Evolutionary conservation across 495 filamentous ascomycete species (phyloP).

Genomic region (Podospora sp.): DNA sequence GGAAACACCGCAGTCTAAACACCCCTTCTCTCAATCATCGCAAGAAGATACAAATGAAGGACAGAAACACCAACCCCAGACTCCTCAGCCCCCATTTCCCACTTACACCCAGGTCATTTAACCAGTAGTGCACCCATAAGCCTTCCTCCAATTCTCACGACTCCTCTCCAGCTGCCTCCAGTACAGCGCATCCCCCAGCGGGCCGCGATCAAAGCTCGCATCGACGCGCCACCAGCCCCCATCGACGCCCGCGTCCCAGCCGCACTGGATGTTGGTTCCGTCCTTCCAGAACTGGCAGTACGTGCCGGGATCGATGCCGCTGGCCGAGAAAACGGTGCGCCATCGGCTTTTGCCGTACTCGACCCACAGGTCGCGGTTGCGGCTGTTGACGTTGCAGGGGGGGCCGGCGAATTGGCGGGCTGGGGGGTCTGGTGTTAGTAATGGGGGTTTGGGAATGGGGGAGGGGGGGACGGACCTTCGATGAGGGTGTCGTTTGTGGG

Average conservation of each 20-base stretch:
- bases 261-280: slow-evolving; percentile 1
- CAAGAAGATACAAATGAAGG: too few species aligned
- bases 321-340: slow-evolving; percentile 1
- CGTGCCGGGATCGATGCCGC: background rate
- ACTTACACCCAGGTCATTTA: too few species aligned
- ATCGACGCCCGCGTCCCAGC: background rate
- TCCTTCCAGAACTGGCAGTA: background rate
- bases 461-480: too few species aligned
- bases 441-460: too few species aligned
- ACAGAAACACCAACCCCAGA: too few species aligned
- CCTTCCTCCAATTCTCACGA: background rate
- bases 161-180: background rate
- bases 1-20: too few species aligned
- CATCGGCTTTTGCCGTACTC: background rate
- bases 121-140: background rate
- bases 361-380: background rate
- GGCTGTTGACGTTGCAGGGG: background rate
- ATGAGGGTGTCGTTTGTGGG: too few species aligned
- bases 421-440: too few species aligned
- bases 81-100: too few species aligned
- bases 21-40: too few species aligned
- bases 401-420: too few species aligned
- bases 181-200: background rate
- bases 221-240: background rate
- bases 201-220: background rate